Evolutionary conservation across 495 filamentous ascomycete species (phyloP).

Genomic region (Podospora anserina): DNA sequence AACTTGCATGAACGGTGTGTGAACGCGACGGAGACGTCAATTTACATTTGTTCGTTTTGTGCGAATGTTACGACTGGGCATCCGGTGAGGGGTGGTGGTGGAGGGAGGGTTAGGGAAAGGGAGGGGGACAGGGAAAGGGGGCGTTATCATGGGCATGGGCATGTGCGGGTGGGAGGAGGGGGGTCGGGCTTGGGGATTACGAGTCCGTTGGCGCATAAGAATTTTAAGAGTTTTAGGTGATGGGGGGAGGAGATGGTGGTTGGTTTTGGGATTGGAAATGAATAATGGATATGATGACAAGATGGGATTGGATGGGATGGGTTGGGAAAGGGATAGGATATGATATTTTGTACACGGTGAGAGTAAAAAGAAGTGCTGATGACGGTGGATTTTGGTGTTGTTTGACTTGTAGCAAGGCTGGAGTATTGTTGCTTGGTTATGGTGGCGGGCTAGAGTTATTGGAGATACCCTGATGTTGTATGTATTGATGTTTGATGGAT

Average conservation of each 20-base stretch:
- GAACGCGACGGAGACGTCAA: constrained; percentile 62
- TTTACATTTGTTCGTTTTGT: constrained; percentile 81
- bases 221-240: constrained; percentile 55
- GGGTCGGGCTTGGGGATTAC: constrained; percentile 25
- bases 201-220: constrained; percentile 58
- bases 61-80: constrained; percentile 65
- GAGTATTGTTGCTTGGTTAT: background rate
- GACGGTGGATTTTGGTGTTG: background rate
- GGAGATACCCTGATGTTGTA: background rate
- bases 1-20: constrained; percentile 81
- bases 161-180: constrained; percentile 25
- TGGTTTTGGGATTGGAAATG: background rate
- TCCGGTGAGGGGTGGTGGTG: constrained; percentile 30
- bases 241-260: background rate
- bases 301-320: background rate
- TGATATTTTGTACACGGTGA: background rate
- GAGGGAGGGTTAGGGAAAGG: constrained; percentile 56
- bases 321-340: background rate
- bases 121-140: background rate
- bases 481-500: background rate
- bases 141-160: background rate
- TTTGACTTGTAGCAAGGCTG: background rate
- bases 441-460: background rate
- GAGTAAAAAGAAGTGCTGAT: background rate
- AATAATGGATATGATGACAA: background rate